Base-by-base conservation (phyloP, 306 rosid species). In the Cicer judaicum region DNA sequence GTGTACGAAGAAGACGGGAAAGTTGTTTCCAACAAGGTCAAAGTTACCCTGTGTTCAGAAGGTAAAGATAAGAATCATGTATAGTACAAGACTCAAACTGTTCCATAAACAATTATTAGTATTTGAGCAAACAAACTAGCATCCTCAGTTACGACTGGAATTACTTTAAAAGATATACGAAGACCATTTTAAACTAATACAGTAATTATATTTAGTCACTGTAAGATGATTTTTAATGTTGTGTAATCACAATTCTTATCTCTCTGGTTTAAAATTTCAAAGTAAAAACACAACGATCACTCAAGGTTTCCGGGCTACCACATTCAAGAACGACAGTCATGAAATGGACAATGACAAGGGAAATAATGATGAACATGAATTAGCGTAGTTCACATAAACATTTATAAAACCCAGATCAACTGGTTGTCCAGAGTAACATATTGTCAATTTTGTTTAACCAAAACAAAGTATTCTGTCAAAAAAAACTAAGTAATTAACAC, bases 11-110 rank as follows among this genome's bases (percentile, higher is more conserved):
- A 93, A 91, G 69, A 91, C 96, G 0, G 97, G 97, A 74, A 93
- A 87, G 76, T 93, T 93, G 86, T 93, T 93, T 78, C 97, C 98
- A 16, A 91, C 97, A 7, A 93, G 84, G 76, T 93, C 98, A 68
- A 89, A 93, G 87, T 93, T 93, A n/a, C 98, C 98, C 98, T 93
- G 86, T 46, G 56, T 50, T 49, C 73, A 79, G 29, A 78, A 64
- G 75, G 76, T 57, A 88, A 80, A 80, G 87, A 76, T 68, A 83
- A 71, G 73, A 89, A 87, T 75, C 82, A 88, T 84, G 76, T 78
- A 77, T 62, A 67, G 42, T 9, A 77, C 79, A 40, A 72, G n/a
- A 62, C 40, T 48, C 13, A 52, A 50, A 66, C 57, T 43, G 67
- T 18, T 67, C 39, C 64, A 69, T 24, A 36, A 59, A 72, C 14